Percentiles rank a stretch among this genome's conserved stretches.
These are phyloP conservation scores for Hura crepitans DNA, from an alignment of 441 rosid species.

Conservation along the genomic window DNA sequence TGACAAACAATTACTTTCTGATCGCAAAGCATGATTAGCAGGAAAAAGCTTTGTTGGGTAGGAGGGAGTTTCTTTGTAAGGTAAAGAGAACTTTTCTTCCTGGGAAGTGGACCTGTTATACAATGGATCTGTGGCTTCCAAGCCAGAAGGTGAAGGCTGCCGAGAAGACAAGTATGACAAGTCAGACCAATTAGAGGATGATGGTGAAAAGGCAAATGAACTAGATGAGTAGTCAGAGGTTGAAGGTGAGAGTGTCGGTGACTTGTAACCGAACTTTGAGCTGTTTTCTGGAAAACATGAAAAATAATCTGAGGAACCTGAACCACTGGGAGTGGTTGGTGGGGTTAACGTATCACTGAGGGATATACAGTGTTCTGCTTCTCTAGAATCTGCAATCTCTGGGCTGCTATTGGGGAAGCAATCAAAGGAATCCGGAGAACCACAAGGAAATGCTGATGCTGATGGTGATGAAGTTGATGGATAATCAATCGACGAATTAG, in stretches of 20 bases:
- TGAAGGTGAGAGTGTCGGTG: conserved; percentile 65
- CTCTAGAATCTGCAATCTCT: conserved; percentile 28
- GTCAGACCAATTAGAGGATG: conserved; percentile 74
- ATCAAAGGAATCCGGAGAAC: conserved; percentile 44
- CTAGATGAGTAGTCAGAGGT: conserved; percentile 61
- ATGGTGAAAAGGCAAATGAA: conserved; percentile 64
- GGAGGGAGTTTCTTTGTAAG: conserved; percentile 25
- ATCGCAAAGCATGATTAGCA: conserved; percentile 21
- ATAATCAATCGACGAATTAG: conserved; percentile 16
- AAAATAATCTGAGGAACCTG: conserved; percentile 41
- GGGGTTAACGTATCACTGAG: conserved; percentile 27
- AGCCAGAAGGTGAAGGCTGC: conserved; percentile 65
- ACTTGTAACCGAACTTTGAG: conserved; percentile 47
- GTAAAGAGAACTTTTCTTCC: conserved; percentile 28
- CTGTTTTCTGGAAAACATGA: conserved; percentile 35
- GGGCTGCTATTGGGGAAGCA: conserved; percentile 30
- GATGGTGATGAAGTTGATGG: conserved; percentile 37
- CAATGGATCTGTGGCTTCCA: conserved; percentile 37
- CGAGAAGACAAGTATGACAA: conserved; percentile 51
- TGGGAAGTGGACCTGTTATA: conserved; percentile 27
- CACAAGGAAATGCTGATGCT: conserved; percentile 36
- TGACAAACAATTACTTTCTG: conserved; percentile 27
- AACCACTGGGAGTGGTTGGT: conserved; percentile 33
- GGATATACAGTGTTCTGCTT: conserved; percentile 26
- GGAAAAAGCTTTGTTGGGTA: conserved; percentile 28